Evolutionary conservation across 176 grass and related monocot species (phyloP), one percentile per base, ranked within the genome.

Genomic region (Aechmea fasciata): DNA sequence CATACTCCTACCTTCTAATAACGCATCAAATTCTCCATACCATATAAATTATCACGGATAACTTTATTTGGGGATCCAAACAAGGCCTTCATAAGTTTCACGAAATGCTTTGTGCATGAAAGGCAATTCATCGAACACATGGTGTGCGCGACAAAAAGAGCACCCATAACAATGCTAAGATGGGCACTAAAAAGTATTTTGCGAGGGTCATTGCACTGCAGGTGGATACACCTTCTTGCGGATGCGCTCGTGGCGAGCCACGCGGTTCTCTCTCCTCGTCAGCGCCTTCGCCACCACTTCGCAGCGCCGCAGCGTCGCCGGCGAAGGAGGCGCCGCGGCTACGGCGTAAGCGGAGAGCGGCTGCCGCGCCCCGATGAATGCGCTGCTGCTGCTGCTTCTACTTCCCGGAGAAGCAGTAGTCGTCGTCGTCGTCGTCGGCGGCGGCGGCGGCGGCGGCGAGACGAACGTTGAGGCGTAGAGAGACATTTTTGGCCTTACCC

Each of bases 221-320:
- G 2, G 20, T 17, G 5, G 13, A 23, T 7, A 19, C 66, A 87
- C 92, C 88, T 96, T 96, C 88, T 89, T 96, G 50, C 88, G 92
- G 79, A 92, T 64, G 73, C 88, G 79, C 57, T 74, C 81, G 51
- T 96, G 92, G 75, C 92, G 93, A 9, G 76, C 71, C 65, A 76
- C 81, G 76, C 81, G 88, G 75, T 92, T 81, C 57, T 74, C 88
- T 70, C 87, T 83, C 64, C 85, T 70, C 69, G 83, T 92, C 68
- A 68, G 64, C 64, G 81, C 89, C 76, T 87, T 84, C 10, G 75
- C 85, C 67, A 70, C 81, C 62, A 87, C 68, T 49, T 80, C 78
- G 10, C 81, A 80, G 48, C 73, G 2, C 2, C 52, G n/a, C 76
- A 70, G 62, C 65, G 71, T 72, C 2, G 65, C 51, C 18, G 69